Evolutionary conservation across 78 protist species (phyloP), one percentile per base, ranked within the genome.

Genomic region (Speleostelium caveatum): DNA sequence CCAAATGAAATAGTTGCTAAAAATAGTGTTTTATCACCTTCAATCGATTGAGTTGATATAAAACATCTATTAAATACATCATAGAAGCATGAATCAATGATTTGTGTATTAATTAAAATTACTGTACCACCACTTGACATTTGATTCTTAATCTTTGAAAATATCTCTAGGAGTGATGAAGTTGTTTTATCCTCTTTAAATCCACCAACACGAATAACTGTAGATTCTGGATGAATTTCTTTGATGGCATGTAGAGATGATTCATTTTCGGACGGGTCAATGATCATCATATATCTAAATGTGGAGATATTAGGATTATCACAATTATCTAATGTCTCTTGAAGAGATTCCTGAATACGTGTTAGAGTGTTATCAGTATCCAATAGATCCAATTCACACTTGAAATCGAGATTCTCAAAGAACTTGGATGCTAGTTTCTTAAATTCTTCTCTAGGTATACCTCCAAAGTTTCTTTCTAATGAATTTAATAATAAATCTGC

Each of bases 181-280:
- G 33, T 56, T 0, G 72, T 75, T 19, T 41, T 35, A 7, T 75
- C 86, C 30, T 75, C 51, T 33, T 62, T 26, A 33, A 75, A 75
- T 2, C 71, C 73, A 65, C 86, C 86, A 28, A 75, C 71, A 32
- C 86, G 35, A 58, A 75, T 75, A 3, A 75, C 86, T 35, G 32
- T 65, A 45, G 6, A 10, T 45, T 45, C 10, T 6, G 10, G 6
- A 17, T 45, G 28, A 21, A 83, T 58, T 49, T 83, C 77, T 33
- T 69, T 83, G 56, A 83, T 63, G 16, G 60, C 41, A 10, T 32
- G 17, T 2, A 83, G 4, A 1, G 91, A 83, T 5, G 79, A 14
- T 33, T 83, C 91, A 33, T 83, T 83, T 35, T 83, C 73, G 0
- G 91, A 68, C 38, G 91, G 91, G 59, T 83, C 91, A 21, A 83